phyloP scores from a whole-genome alignment of 2,329 filamentous ascomycete species.

The Pseudogymnoascus sp. region DNA sequence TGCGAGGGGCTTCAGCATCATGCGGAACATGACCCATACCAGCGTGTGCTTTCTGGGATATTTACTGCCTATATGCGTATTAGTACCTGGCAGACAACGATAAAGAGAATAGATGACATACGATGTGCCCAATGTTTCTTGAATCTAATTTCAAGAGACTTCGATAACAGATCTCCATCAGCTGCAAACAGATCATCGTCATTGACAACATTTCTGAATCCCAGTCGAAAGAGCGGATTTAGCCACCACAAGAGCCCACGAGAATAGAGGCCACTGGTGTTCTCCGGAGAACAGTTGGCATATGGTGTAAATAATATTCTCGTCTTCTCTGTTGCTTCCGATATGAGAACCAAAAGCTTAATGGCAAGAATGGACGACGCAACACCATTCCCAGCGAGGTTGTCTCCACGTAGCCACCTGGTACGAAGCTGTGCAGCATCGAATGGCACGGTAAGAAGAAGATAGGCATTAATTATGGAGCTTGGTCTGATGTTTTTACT shows the following conservation, averaged over 20 bases:
- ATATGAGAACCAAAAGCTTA: conserved; percentile 16
- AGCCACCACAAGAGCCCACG: conserved; percentile 31
- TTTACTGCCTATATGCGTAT: conserved; percentile 10
- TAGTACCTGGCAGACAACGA: background rate
- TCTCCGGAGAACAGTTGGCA: conserved; percentile 19
- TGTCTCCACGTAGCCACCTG: conserved; percentile 14
- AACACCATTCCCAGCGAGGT: conserved; percentile 2
- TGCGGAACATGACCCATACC: conserved; percentile 13
- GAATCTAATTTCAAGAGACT: conserved; percentile 13
- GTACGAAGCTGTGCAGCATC: conserved; percentile 20
- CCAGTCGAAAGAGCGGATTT: conserved; percentile 26
- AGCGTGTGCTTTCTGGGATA: conserved; percentile 15
- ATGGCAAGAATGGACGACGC: conserved; percentile 13
- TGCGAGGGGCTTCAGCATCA: conserved; percentile 13
- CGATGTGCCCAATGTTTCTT: conserved; percentile 13
- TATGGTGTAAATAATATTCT: conserved; percentile 13
- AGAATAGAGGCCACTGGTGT: conserved; percentile 27
- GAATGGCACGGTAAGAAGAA: conserved; percentile 22
- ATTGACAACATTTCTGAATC: conserved; percentile 24
- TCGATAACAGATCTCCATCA: conserved; percentile 15
- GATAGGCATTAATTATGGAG: conserved; percentile 19
- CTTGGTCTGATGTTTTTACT: conserved; percentile 17
- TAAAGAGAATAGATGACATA: background rate
- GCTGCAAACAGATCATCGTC: conserved; percentile 23
- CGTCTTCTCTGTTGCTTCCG: conserved; percentile 18